These are phyloP conservation scores for Astraeus odoratus DNA, from an alignment of 768 basidiomycete genomes.

Conservation along the genomic window DNA sequence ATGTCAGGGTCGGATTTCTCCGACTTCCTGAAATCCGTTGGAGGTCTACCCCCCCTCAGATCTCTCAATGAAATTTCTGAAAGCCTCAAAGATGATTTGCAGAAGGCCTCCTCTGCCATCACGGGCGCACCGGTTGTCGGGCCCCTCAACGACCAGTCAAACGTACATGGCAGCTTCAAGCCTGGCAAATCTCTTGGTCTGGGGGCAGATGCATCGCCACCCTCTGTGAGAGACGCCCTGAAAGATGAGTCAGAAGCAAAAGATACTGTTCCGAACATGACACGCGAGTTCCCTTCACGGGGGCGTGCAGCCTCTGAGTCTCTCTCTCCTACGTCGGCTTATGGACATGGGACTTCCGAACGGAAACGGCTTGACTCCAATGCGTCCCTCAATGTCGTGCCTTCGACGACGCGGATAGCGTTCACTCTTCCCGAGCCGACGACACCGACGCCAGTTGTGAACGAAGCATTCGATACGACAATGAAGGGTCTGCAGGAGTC, in stretches of 20 bases:
- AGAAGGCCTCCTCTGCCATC: too few relatives aligned
- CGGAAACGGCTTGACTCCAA: constrained; percentile 23
- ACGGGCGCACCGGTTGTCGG: too few relatives aligned
- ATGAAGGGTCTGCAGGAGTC: constrained; percentile 52
- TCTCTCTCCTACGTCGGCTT: constrained; percentile 11
- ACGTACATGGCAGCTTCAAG: too few relatives aligned
- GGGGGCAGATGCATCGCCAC: not conserved
- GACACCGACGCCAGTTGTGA: constrained; percentile 17
- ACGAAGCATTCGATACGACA: constrained; percentile 40
- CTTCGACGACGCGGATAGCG: constrained; percentile 33
- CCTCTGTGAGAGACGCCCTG: not conserved
- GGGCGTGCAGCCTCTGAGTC: constrained; percentile 29
- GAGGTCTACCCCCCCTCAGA: constrained; percentile 41
- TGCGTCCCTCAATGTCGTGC: constrained; percentile 13
- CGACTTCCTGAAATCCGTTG: constrained; percentile 57
- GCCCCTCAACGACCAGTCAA: too few relatives aligned
- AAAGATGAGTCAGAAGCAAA: constrained; percentile 5
- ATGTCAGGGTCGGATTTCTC: constrained; percentile 79
- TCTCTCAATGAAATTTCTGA: constrained; percentile 43
- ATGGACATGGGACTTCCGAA: constrained; percentile 2
- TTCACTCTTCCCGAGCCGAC: constrained; percentile 37
- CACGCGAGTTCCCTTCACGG: constrained; percentile 10
- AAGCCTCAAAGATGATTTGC: constrained; percentile 24
- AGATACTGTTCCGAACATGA: constrained; percentile 12
- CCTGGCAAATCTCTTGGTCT: not conserved